Conservation (phyloP, 2,329 filamentous ascomycete species). For the Colletotrichum phormii region DNA sequence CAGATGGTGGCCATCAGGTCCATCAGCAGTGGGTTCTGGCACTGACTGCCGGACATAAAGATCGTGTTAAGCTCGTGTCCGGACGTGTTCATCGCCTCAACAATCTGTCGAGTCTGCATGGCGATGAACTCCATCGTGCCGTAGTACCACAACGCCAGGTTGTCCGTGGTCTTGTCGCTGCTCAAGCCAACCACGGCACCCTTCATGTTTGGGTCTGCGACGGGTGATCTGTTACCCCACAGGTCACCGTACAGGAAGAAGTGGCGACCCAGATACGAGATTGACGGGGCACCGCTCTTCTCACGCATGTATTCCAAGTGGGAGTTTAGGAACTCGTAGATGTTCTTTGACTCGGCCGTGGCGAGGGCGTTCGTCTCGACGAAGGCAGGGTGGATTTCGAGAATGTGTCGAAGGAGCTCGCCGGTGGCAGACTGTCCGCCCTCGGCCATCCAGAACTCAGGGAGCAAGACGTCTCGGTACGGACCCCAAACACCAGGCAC, state of each 20-base stretch:
- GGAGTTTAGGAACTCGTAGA: constrained; percentile 94
- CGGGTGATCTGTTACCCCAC: constrained; percentile 94
- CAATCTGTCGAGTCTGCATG: constrained; percentile 94
- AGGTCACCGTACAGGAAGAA: constrained; percentile 99
- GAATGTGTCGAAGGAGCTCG: constrained; percentile 91
- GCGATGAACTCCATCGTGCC: constrained; percentile 98
- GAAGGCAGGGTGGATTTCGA: constrained; percentile 94
- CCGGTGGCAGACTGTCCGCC: constrained; percentile 97
- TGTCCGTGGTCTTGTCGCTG: constrained; percentile 87
- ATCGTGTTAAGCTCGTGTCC: constrained; percentile 91
- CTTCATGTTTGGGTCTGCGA: constrained; percentile 93
- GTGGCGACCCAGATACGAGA: constrained; percentile 90
- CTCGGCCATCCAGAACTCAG: constrained; percentile 96
- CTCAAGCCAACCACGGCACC: constrained; percentile 89
- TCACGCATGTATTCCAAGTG: constrained; percentile 83
- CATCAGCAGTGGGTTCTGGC: constrained; percentile 95
- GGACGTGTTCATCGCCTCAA: constrained; percentile 91
- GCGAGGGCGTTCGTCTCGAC: constrained; percentile 82
- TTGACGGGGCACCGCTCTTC: constrained; percentile 75
- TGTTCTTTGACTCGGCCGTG: constrained; percentile 84
- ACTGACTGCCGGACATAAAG: constrained; percentile 99
- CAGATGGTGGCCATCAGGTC: constrained; percentile 90
- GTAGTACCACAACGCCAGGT: constrained; percentile 92
- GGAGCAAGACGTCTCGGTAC: constrained; percentile 92
- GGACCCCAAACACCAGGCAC: constrained; percentile 97